These are phyloP conservation scores for Epichloe sp. DNA, from an alignment of 2,329 filamentous ascomycete species.

Conservation along the genomic window DNA sequence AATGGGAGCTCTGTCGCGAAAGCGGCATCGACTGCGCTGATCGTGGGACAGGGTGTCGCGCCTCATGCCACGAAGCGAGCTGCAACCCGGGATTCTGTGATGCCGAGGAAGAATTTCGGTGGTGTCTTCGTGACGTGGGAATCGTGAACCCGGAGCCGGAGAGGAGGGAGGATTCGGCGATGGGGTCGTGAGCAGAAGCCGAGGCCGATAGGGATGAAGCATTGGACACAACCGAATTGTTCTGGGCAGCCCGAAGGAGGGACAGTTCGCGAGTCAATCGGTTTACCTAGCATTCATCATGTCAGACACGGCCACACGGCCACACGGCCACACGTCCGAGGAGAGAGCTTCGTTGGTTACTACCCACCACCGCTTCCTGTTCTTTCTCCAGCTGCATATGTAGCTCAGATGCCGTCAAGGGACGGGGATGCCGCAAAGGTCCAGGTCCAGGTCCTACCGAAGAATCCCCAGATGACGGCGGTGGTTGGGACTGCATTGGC, in stretches of 20 bases:
- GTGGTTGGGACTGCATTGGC: constrained; percentile 17
- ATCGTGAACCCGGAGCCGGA: constrained; percentile 46
- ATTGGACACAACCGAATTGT: constrained; percentile 53
- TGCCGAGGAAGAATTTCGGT: constrained; percentile 45
- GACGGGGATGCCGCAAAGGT: constrained; percentile 73
- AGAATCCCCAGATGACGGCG: constrained; percentile 20
- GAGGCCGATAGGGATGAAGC: constrained; percentile 47
- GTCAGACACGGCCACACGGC: neutral
- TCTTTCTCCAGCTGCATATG: constrained; percentile 88
- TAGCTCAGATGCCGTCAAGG: constrained; percentile 77
- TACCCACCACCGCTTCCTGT: constrained; percentile 76
- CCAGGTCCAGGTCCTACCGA: constrained; percentile 47
- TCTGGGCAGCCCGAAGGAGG: constrained; percentile 60
- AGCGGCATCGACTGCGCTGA: constrained; percentile 31
- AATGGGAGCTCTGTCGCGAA: constrained; percentile 41
- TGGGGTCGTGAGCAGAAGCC: constrained; percentile 34
- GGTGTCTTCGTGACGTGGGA: constrained; percentile 39
- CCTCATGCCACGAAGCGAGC: constrained; percentile 23
- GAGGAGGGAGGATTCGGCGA: constrained; percentile 37
- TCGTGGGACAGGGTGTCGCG: constrained; percentile 30
- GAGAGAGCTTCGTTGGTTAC: too few relatives aligned
- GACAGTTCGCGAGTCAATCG: constrained; percentile 81
- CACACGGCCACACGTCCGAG: neutral
- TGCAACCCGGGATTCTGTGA: constrained; percentile 35
- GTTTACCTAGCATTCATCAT: constrained; percentile 56